phyloP scores from a whole-genome alignment of 1,284 basidiomycete species.

The Malassezia nana region DNA sequence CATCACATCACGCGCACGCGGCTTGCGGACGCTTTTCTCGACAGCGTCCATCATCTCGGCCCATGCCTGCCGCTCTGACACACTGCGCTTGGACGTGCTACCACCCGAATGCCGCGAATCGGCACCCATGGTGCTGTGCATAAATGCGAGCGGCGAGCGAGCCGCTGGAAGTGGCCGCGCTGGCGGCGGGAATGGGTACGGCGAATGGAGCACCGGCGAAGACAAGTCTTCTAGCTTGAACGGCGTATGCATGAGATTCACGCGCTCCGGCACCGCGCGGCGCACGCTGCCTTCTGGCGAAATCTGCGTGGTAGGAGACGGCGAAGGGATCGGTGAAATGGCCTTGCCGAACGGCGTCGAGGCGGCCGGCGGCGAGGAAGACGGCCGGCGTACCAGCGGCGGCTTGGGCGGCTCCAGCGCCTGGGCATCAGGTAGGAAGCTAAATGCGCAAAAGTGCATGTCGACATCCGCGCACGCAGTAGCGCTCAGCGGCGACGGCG shows the following conservation, averaged over 20 bases:
- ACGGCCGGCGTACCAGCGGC: not conserved
- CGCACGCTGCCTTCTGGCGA: not conserved
- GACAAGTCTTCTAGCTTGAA: not conserved
- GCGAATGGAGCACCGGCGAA: not conserved
- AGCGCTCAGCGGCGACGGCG: conserved; percentile 8
- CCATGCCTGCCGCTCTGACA: conserved; percentile 44
- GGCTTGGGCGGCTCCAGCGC: conserved; percentile 17
- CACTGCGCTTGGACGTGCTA: conserved; percentile 40
- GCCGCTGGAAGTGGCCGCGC: not conserved
- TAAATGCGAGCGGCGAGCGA: conserved; percentile 8
- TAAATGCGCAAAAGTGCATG: conserved; percentile 31
- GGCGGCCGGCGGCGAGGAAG: conserved; percentile 20
- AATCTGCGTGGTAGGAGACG: not conserved
- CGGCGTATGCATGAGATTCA: not conserved
- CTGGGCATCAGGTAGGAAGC: conserved; percentile 25
- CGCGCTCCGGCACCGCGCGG: not conserved
- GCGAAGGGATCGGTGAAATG: conserved; percentile 43
- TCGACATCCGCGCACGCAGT: conserved; percentile 33
- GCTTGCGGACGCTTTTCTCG: conserved; percentile 38
- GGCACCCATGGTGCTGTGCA: conserved; percentile 26
- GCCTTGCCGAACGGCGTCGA: conserved; percentile 27
- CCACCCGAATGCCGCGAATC: conserved; percentile 45
- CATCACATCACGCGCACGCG: not conserved
- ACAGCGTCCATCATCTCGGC: conserved; percentile 42
- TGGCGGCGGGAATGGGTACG: not conserved